Percentiles rank a stretch among this genome's conserved stretches.
Evolutionary conservation across 2,329 filamentous ascomycete species (phyloP).

Genomic region (Claviceps arundinis): DNA sequence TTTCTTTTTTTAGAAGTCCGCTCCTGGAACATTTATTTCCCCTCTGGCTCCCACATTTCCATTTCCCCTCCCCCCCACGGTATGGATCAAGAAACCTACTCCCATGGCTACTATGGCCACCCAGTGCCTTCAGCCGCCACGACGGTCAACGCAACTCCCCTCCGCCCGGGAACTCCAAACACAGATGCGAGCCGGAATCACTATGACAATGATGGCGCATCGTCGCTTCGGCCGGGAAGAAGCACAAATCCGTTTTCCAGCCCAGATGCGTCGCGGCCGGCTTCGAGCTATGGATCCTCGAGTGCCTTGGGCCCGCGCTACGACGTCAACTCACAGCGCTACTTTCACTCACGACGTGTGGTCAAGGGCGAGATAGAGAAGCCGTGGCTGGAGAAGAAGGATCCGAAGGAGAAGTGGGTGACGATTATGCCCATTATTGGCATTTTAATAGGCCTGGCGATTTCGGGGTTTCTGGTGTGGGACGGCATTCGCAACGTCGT

Average conservation of each 20-base stretch:
- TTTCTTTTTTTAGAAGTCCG: not conserved
- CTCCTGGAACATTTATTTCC: too few species aligned
- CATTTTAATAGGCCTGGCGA: conserved; percentile 51
- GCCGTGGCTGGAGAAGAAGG: conserved; percentile 61
- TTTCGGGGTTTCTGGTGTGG: conserved; percentile 62
- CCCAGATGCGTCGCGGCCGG: conserved; percentile 30
- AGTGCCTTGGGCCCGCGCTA: conserved; percentile 24
- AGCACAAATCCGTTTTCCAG: conserved; percentile 33
- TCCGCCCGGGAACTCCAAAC: conserved; percentile 28
- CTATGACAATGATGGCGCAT: conserved; percentile 27
- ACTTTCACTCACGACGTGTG: conserved; percentile 63
- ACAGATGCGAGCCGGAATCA: conserved; percentile 26
- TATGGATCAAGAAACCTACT: conserved; percentile 17
- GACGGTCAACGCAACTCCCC: conserved; percentile 25
- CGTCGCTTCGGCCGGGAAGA: conserved; percentile 17
- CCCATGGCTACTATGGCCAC: conserved; percentile 15
- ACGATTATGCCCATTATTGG: conserved; percentile 67
- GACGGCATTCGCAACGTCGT: conserved; percentile 60
- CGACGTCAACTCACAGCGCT: conserved; percentile 33
- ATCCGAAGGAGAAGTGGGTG: conserved; percentile 75
- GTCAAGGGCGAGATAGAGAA: conserved; percentile 61
- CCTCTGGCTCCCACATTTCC: too few species aligned
- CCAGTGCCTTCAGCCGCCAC: conserved; percentile 22
- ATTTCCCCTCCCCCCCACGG: not conserved
- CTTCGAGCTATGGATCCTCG: conserved; percentile 33